These are phyloP conservation scores for Acephala macrosclerotiorum DNA, from an alignment of 2,329 filamentous ascomycete species.

Conservation along the genomic window DNA sequence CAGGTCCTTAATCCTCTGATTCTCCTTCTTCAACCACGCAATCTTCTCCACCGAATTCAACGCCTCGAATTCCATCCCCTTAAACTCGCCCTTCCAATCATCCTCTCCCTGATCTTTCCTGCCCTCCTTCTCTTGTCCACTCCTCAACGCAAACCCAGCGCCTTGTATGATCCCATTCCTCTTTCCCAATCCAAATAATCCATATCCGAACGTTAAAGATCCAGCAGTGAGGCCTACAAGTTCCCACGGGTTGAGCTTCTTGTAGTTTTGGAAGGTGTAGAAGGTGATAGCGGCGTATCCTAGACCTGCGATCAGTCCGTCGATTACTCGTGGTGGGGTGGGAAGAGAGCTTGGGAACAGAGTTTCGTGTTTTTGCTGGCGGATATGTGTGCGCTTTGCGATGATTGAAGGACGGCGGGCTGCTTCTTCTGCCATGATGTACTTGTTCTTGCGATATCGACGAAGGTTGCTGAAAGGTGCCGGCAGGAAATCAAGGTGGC, in stretches of 20 bases:
- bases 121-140: conserved; percentile 17
- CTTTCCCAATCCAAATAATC: conserved; percentile 26
- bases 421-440: neutral
- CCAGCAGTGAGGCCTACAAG: conserved; percentile 18
- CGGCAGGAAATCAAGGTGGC: neutral
- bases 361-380: conserved; percentile 22
- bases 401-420: conserved; percentile 23
- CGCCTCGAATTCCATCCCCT: conserved; percentile 23
- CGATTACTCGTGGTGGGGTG: conserved; percentile 17
- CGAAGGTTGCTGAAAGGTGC: neutral
- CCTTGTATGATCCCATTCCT: conserved; percentile 25
- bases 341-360: conserved; percentile 3
- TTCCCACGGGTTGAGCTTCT: conserved; percentile 20
- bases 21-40: conserved; percentile 42
- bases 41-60: conserved; percentile 26
- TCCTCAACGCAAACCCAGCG: conserved; percentile 20
- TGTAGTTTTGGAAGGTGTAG: conserved; percentile 16
- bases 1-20: conserved; percentile 45
- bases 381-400: conserved; percentile 26
- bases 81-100: conserved; percentile 42
- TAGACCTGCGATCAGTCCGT: conserved; percentile 20
- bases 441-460: neutral
- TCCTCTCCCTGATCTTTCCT: conserved; percentile 28
- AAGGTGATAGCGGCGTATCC: conserved; percentile 24
- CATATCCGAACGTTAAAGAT: conserved; percentile 20